These are phyloP conservation scores for Dictyostelium intermedium DNA, from an alignment of 78 protist genomes.

Conservation along the genomic window DNA sequence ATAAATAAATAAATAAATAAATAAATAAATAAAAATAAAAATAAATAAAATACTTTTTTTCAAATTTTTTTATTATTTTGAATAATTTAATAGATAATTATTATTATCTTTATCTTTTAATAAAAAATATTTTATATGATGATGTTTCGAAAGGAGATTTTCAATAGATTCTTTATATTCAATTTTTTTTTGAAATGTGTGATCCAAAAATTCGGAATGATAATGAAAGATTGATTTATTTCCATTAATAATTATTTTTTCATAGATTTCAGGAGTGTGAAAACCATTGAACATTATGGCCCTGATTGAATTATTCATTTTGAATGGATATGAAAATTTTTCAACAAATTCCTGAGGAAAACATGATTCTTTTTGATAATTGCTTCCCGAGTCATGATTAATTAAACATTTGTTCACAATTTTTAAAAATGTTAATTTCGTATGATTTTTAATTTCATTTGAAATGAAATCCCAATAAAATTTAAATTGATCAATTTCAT, in stretches of 20 bases:
- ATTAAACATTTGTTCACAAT: neutral
- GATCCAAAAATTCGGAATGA: neutral
- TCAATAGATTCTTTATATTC: neutral
- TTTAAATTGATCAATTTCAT: neutral
- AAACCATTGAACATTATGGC: neutral
- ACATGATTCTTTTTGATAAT: neutral
- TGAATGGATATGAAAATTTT: neutral
- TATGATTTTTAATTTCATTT: neutral
- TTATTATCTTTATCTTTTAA: slow-evolving; percentile 2
- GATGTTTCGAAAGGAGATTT: neutral
- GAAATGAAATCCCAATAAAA: neutral
- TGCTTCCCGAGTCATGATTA: neutral
- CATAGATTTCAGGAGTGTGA: neutral
- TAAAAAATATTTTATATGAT: neutral
- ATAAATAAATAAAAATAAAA: neutral
- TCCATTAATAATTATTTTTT: neutral
- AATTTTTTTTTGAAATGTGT: neutral
- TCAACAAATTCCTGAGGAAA: neutral
- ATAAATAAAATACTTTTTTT: neutral
- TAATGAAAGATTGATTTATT: neutral
- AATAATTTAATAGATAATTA: neutral
- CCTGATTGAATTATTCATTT: neutral
- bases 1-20: neutral
- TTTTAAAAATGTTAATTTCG: neutral
- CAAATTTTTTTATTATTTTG: neutral